Percentiles rank a stretch among this genome's conserved stretches.
phyloP scores from a whole-genome alignment of 2,329 filamentous ascomycete genomes.

The Periconia sp. region DNA sequence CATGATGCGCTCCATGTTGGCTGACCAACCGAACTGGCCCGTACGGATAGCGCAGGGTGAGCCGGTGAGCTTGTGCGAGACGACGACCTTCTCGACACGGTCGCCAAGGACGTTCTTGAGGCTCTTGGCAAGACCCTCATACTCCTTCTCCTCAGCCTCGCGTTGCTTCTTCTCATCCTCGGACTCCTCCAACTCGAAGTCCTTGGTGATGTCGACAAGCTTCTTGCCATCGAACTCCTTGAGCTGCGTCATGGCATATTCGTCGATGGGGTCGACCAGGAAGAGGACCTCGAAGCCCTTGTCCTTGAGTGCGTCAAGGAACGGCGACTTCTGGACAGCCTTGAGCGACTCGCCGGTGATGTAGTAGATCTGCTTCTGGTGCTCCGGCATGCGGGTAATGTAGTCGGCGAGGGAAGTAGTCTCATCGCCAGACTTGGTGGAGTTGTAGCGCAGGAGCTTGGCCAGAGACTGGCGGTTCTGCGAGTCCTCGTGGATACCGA shows the following conservation, averaged over 20 bases:
- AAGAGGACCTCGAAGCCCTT: conserved; percentile 99
- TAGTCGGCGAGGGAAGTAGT: conserved; percentile 95
- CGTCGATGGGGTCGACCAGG: conserved; percentile 98
- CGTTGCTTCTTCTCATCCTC: conserved; percentile 98
- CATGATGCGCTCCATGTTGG: conserved; percentile 99
- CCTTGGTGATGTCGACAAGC: conserved; percentile 99
- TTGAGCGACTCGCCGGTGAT: conserved; percentile 99
- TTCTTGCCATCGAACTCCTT: conserved; percentile 99
- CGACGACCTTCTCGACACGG: conserved; percentile 99
- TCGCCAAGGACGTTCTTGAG: conserved; percentile 99
- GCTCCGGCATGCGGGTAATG: conserved; percentile 98
- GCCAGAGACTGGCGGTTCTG: conserved; percentile 93
- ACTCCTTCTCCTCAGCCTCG: conserved; percentile 98
- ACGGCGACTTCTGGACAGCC: conserved; percentile 96
- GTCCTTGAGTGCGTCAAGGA: conserved; percentile 97
- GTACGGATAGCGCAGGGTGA: conserved; percentile 98
- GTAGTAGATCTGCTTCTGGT: conserved; percentile 99
- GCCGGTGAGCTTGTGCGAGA: conserved; percentile 94
- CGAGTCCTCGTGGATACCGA: conserved; percentile 99
- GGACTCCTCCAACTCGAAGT: conserved; percentile 99
- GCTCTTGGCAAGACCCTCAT: conserved; percentile 89
- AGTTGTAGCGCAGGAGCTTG: conserved; percentile 99
- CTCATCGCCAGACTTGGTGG: conserved; percentile 98
- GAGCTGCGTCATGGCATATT: conserved; percentile 99
- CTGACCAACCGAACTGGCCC: conserved; percentile 99